These are phyloP conservation scores for Leptomonas seymouri DNA, from an alignment of 208 protist genomes.

Conservation along the genomic window DNA sequence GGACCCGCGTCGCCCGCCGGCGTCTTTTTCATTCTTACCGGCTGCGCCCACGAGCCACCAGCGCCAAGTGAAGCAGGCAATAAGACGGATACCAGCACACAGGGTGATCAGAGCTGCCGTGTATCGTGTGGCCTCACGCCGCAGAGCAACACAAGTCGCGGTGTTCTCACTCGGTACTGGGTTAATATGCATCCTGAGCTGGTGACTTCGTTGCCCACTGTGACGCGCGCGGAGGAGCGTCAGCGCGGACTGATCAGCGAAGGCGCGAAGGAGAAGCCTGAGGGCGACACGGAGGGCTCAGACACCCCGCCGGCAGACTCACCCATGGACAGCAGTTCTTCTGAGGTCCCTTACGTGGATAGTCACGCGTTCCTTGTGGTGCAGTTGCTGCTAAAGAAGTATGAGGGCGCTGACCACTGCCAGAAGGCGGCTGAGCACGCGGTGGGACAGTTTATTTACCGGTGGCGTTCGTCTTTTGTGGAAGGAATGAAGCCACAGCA, in stretches of 20 bases:
- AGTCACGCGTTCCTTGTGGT: slow-evolving; percentile 63
- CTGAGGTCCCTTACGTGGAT: slow-evolving; percentile 39
- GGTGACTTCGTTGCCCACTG: slow-evolving; percentile 21
- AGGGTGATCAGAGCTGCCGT: not conserved
- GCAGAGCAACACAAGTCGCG: slow-evolving; percentile 22
- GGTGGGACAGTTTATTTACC: slow-evolving; percentile 67
- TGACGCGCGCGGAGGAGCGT: slow-evolving; percentile 43
- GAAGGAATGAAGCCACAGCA: slow-evolving; percentile 41
- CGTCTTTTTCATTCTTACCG: slow-evolving; percentile 44
- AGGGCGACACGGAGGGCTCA: slow-evolving; percentile 5
- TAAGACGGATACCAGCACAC: not conserved
- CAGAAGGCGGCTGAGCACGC: slow-evolving; percentile 44
- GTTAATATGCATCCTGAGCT: slow-evolving; percentile 37
- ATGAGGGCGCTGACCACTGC: slow-evolving; percentile 6
- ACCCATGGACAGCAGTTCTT: not conserved
- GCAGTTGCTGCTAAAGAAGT: slow-evolving; percentile 48
- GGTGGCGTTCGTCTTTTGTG: slow-evolving; percentile 56
- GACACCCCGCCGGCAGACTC: not conserved
- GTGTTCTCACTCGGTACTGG: slow-evolving; percentile 55
- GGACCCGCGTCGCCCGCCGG: slow-evolving; percentile 24
- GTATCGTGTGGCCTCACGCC: not conserved
- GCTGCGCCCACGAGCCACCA: not conserved
- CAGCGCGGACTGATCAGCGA: not conserved
- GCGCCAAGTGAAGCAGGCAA: not conserved
- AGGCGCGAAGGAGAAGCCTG: slow-evolving; percentile 8